A percentile compares a stretch with the other conserved stretches of the same genome.
These are phyloP conservation scores for Aspergillus sp. DNA, from an alignment of 2,329 filamentous ascomycete species.

Conservation along the genomic window DNA sequence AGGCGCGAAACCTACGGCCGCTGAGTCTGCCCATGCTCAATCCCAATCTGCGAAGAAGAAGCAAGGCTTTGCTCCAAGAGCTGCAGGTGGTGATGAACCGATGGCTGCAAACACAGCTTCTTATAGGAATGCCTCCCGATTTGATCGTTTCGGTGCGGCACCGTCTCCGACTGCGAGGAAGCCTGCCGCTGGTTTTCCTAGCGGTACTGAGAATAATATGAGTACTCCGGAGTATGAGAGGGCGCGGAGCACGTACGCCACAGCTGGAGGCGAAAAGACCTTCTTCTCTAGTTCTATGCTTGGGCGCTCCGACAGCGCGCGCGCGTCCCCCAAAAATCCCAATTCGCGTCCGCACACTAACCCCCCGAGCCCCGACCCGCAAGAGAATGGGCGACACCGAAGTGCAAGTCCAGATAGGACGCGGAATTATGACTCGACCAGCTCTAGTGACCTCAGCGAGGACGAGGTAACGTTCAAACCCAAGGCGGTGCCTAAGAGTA, in stretches of 20 bases:
- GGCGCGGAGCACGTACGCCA: slow-evolving; percentile 55
- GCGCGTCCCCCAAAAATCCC: slow-evolving; percentile 47
- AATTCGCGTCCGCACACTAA: slow-evolving; percentile 35
- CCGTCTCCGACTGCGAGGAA: slow-evolving; percentile 44
- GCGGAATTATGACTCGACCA: slow-evolving; percentile 36
- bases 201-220: slow-evolving; percentile 26
- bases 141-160: slow-evolving; percentile 38
- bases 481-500: slow-evolving; percentile 41
- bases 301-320: slow-evolving; percentile 54
- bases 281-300: slow-evolving; percentile 54
- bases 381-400: slow-evolving; percentile 36
- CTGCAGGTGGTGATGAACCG: slow-evolving; percentile 60
- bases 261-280: slow-evolving; percentile 56
- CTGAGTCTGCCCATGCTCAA: slow-evolving; percentile 37
- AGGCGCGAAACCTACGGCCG: slow-evolving; percentile 30
- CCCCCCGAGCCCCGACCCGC: slow-evolving; percentile 34
- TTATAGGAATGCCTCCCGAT: slow-evolving; percentile 41
- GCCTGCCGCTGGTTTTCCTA: slow-evolving; percentile 35
- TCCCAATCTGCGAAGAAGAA: slow-evolving; percentile 50
- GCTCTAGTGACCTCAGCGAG: slow-evolving; percentile 40
- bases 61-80: slow-evolving; percentile 59
- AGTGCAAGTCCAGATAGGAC: slow-evolving; percentile 45
- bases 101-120: slow-evolving; percentile 55
- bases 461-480: slow-evolving; percentile 32
- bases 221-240: slow-evolving; percentile 48